A percentile compares a stretch with the other conserved stretches of the same genome.
phyloP scores from a whole-genome alignment of 2,329 filamentous ascomycete genomes.

The Achaetomium macrosporum region DNA sequence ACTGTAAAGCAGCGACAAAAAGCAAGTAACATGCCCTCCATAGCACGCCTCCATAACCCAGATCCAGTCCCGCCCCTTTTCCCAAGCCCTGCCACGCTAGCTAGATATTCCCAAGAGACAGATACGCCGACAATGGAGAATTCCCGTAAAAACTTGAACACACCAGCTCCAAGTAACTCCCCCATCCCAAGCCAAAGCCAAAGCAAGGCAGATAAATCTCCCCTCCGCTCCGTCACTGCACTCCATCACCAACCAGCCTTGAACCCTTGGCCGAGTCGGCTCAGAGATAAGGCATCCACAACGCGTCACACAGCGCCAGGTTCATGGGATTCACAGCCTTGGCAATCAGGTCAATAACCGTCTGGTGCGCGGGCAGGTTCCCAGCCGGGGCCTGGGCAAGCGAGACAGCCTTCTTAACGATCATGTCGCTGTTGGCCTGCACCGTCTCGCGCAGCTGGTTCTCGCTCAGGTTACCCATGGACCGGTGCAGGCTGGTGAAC shows the following conservation, averaged over 20 bases:
- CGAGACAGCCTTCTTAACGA: constrained; percentile 84
- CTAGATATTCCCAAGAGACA: no score
- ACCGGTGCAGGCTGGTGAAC: constrained; percentile 75
- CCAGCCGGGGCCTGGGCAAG: constrained; percentile 72
- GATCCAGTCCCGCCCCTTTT: no score
- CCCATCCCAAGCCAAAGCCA: no score
- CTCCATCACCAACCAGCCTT: background rate
- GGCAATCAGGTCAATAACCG: constrained; percentile 89
- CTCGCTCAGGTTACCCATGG: constrained; percentile 47
- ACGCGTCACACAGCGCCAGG: constrained; percentile 77
- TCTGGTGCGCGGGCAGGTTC: constrained; percentile 91
- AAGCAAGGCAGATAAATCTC: background rate
- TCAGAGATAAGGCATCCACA: constrained; percentile 97
- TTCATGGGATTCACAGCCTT: constrained; percentile 89
- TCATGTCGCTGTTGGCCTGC: constrained; percentile 71
- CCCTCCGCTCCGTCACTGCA: background rate
- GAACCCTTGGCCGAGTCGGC: background rate
- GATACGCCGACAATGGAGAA: no score
- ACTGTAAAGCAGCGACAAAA: no score
- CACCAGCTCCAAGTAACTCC: no score
- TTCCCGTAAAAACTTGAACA: no score
- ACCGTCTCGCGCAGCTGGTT: constrained; percentile 61
- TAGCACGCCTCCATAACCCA: no score
- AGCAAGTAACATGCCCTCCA: no score
- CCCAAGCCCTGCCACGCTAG: no score